These are phyloP conservation scores for Gypsophila paniculata DNA, from an alignment of 179 eudicot species.

Conservation along the genomic window DNA sequence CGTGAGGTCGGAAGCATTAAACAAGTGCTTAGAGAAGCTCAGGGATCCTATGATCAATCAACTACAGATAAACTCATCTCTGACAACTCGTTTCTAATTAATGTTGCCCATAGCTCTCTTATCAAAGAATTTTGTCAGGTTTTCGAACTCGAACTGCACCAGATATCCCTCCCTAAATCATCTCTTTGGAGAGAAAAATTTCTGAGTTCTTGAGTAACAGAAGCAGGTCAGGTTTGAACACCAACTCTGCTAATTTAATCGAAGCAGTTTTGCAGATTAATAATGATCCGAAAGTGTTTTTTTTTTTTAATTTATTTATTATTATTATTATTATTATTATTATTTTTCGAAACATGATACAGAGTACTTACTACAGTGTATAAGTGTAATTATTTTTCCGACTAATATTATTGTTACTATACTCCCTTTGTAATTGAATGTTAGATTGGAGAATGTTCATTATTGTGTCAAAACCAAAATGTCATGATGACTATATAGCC, in stretches of 20 bases:
- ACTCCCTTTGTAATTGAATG: no score
- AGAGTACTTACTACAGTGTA: no score
- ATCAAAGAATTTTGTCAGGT: slow-evolving; percentile 63
- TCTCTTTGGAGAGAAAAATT: slow-evolving; percentile 6
- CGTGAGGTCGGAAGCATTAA: slow-evolving; percentile 77
- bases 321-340: no score
- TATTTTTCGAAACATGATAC: no score
- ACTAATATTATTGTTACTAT: no score
- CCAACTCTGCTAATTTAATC: not conserved
- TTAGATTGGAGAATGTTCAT: no score
- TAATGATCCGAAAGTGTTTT: no score
- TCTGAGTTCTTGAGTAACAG: not conserved
- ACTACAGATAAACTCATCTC: slow-evolving; percentile 3
- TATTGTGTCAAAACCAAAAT: no score
- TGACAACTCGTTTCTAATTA: slow-evolving; percentile 46
- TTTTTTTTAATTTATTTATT: no score
- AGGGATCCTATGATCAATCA: slow-evolving; percentile 19
- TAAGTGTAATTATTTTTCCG: no score
- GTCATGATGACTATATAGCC: no score
- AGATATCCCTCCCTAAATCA: slow-evolving; percentile 17
- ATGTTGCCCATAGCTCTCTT: slow-evolving; percentile 44
- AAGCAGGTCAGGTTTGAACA: not conserved
- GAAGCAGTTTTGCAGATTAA: no score
- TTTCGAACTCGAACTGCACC: slow-evolving; percentile 57
- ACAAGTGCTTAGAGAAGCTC: slow-evolving; percentile 39